Base-by-base conservation (phyloP, 441 rosid genomes). In the Aleurites moluccanus region DNA sequence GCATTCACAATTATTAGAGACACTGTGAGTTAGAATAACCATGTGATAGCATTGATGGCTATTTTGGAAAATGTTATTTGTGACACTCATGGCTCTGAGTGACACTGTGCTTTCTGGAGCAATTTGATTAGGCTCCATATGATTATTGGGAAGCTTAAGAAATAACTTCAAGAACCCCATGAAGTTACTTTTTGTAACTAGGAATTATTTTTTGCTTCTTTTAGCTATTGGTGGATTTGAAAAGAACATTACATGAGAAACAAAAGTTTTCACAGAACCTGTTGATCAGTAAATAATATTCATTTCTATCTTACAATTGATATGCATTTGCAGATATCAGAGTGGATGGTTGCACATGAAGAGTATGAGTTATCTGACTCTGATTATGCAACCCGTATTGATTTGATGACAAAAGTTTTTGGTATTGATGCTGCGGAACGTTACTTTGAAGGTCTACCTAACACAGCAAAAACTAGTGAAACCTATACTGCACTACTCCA, bases 401-500 rank as follows among this genome's bases (percentile, higher is more conserved):
- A 90, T 78, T 82, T 93, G 81, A 91, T 89, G 91, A 83, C 91
- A 1, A 93, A 91, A 85, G 98, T 93, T 62, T 95, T 91, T 61
- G 99, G 99, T 13, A 81, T 90, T 21, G 92, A 93, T 83, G 92
- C 94, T 77, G 97, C 97, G 69, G 97, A 93, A 64, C 91, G 89
- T 45, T 95, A 88, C 88, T 93, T 95, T 73, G 92, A 95, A 49
- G 91, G 87, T 72, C 78, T 95, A 55, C 82, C 87, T 38, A 16
- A 6, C 13, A 28, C 78, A n/a, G 87, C 79, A 4, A 92, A 89
- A 91, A 89, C 94, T 64, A 63, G 83, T 10, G 98, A 92, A 82
- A 89, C 97, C 1, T 95, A 87, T 83, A 89, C 99, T 33, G 89
- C 99, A 71, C 95, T 95, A 38, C 98, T 95, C 75, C 99, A 95